These are phyloP conservation scores for Sclerotinia trifoliorum DNA, from an alignment of 2,329 filamentous ascomycete species.

Conservation along the genomic window DNA sequence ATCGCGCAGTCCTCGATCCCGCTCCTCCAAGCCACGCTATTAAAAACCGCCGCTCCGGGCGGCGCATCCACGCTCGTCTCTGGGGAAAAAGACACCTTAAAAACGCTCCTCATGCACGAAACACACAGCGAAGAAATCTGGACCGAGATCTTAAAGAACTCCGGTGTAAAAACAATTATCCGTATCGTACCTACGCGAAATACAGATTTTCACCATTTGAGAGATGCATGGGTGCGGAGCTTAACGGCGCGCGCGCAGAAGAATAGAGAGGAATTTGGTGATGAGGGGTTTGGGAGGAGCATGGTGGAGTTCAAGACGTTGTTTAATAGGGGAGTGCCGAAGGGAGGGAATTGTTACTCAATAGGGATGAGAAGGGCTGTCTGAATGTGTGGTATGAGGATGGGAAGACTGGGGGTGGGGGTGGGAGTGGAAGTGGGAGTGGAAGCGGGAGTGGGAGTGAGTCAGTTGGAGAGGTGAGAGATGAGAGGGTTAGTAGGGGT, in stretches of 20 bases:
- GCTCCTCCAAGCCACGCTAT: slow-evolving; percentile 72
- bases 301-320: slow-evolving; percentile 76
- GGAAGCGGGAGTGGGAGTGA: slow-evolving; percentile 47
- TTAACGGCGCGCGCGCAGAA: slow-evolving; percentile 71
- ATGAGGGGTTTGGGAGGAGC: slow-evolving; percentile 73
- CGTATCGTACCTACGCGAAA: slow-evolving; percentile 87
- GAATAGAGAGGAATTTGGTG: slow-evolving; percentile 50
- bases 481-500: slow-evolving; percentile 81
- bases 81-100: slow-evolving; percentile 74
- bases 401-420: too few relatives aligned
- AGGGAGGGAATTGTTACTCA: slow-evolving; percentile 73
- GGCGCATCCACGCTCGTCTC: slow-evolving; percentile 80
- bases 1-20: slow-evolving; percentile 80
- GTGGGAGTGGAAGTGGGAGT: slow-evolving; percentile 47
- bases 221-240: slow-evolving; percentile 86
- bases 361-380: slow-evolving; percentile 62
- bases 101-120: slow-evolving; percentile 66
- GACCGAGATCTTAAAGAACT: slow-evolving; percentile 65
- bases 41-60: slow-evolving; percentile 68
- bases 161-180: slow-evolving; percentile 72
- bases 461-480: slow-evolving; percentile 70
- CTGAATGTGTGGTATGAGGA: slow-evolving; percentile 68
- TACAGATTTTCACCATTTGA: slow-evolving; percentile 89
- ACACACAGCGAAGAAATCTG: slow-evolving; percentile 69
- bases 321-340: slow-evolving; percentile 81